phyloP scores from a whole-genome alignment of 306 rosid genomes.

The Casuarina glauca region DNA sequence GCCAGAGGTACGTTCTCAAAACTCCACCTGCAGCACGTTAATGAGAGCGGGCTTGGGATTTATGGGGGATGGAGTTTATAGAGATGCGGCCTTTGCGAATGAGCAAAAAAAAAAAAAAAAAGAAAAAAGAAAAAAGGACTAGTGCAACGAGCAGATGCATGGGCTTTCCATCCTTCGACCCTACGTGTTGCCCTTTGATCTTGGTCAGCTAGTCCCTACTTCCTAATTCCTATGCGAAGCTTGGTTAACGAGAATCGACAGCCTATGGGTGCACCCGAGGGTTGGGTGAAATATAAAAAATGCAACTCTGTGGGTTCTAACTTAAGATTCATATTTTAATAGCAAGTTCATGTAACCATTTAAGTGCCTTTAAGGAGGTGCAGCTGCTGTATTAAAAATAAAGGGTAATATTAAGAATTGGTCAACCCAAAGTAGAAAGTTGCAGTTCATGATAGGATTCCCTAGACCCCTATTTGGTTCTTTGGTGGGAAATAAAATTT shows the following conservation, averaged over 20 bases:
- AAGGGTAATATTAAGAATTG: background rate
- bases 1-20: background rate
- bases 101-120: too few species aligned
- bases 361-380: background rate
- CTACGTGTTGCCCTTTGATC: background rate
- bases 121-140: background rate
- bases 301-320: background rate
- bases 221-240: too few species aligned
- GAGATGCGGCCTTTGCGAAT: too few species aligned
- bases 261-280: background rate
- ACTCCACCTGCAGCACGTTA: background rate
- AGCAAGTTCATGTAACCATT: background rate
- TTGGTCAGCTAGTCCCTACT: background rate
- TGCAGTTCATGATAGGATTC: slow-evolving; percentile 7
- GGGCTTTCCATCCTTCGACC: background rate
- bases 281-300: background rate
- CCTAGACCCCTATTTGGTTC: background rate
- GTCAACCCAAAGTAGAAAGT: background rate
- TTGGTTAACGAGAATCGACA: too few species aligned
- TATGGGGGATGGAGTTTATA: background rate
- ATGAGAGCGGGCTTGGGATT: background rate
- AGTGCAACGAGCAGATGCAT: background rate
- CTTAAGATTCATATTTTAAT: background rate
- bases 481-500: slow-evolving; percentile 1
- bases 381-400: background rate